phyloP scores from a whole-genome alignment of 768 basidiomycete genomes.

The Lactifluus rugatus region DNA sequence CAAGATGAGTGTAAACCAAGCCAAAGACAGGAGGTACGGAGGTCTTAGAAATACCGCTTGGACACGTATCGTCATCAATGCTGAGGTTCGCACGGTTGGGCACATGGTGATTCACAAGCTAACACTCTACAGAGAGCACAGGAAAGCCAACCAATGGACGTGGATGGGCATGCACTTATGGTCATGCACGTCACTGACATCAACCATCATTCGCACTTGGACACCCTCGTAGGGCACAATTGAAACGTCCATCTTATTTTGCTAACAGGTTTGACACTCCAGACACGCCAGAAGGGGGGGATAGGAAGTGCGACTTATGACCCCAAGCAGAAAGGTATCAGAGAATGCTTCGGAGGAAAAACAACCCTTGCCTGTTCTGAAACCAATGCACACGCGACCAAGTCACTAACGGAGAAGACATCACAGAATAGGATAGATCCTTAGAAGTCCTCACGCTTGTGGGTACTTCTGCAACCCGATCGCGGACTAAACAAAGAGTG shows the following conservation, averaged over 20 bases:
- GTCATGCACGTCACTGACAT: constrained; percentile 40
- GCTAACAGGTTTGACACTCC: not conserved
- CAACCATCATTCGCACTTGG: constrained; percentile 47
- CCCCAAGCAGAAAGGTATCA: constrained; percentile 64
- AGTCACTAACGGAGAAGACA: not conserved
- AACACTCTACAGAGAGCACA: constrained; percentile 24
- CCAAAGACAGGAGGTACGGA: constrained; percentile 31
- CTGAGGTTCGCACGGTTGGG: constrained; percentile 30
- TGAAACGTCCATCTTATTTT: not conserved
- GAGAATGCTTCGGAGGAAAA: constrained; percentile 55
- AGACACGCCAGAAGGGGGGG: constrained; percentile 67
- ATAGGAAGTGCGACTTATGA: constrained; percentile 65
- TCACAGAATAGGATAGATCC: not conserved
- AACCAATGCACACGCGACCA: constrained; percentile 26
- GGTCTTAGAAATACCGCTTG: constrained; percentile 64
- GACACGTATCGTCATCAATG: constrained; percentile 44
- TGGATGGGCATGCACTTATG: constrained; percentile 28
- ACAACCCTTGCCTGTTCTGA: constrained; percentile 12
- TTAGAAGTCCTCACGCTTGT: not conserved
- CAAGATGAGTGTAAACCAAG: constrained; percentile 30
- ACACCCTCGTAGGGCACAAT: constrained; percentile 41
- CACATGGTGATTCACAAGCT: not conserved
- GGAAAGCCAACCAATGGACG: constrained; percentile 21
- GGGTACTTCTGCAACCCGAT: not conserved
- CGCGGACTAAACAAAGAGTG: not conserved